These are phyloP conservation scores for Artemisia tridentata DNA, from an alignment of 129 eudicot genomes.

Conservation along the genomic window DNA sequence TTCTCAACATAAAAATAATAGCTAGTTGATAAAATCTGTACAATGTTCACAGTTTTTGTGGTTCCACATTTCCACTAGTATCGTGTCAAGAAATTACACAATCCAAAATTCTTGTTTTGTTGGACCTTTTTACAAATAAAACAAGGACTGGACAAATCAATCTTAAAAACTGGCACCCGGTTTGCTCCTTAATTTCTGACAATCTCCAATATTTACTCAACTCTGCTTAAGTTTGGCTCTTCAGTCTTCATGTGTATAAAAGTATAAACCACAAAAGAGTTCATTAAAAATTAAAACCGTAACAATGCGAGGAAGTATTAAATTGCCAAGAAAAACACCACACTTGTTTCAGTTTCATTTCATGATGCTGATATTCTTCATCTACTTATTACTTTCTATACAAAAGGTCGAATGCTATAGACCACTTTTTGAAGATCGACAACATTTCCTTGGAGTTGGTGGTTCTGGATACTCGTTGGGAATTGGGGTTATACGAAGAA, in stretches of 20 bases:
- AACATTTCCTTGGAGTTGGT: not conserved
- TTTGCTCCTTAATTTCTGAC: slow-evolving; percentile 29
- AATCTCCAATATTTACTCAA: slow-evolving; percentile 28
- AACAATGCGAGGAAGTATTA: slow-evolving; percentile 20
- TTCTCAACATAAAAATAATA: too few relatives aligned
- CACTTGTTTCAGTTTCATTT: slow-evolving; percentile 10
- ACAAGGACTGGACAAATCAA: slow-evolving; percentile 27
- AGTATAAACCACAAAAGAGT: slow-evolving; percentile 18
- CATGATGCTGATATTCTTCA: slow-evolving; percentile 9
- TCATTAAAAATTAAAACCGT: slow-evolving; percentile 19
- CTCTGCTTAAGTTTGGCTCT: not conserved
- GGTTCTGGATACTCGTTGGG: slow-evolving; percentile 5
- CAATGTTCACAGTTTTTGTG: too few relatives aligned
- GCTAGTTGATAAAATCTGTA: too few relatives aligned
- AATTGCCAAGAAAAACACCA: not conserved
- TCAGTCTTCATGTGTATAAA: slow-evolving; percentile 9
- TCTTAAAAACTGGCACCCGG: slow-evolving; percentile 28
- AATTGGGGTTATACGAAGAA: slow-evolving; percentile 26
- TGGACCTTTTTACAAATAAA: not conserved
- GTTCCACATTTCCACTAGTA: too few relatives aligned
- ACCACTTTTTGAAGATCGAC: slow-evolving; percentile 14
- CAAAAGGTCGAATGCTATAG: slow-evolving; percentile 19
- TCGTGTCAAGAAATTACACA: too few relatives aligned
- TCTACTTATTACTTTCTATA: slow-evolving; percentile 4
- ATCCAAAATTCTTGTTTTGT: not conserved